Evolutionary conservation across 139 green algal species (phyloP), one percentile per base, ranked within the genome.

Genomic region (Volvox africanus): DNA sequence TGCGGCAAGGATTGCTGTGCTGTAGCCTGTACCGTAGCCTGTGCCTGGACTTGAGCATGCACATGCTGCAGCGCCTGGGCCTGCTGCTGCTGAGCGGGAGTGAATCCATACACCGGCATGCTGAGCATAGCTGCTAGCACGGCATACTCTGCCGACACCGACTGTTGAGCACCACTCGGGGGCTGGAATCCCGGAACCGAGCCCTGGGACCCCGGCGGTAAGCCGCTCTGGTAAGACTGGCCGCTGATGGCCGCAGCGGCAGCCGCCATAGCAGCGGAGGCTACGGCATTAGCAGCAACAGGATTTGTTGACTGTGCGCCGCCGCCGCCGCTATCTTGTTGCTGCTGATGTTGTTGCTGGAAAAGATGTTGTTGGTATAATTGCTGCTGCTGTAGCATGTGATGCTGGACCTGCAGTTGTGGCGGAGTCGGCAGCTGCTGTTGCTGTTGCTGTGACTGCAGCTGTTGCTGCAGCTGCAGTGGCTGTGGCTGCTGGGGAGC

Each of bases 81-180:
- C 82, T 87, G 62, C 24, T 79, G 82, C 35, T 88, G 83, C 67
- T 68, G 35, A 26, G 37, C 16, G 28, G 36, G 69, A 18, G 81
- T 6, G 22, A 33, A n/a, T 28, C 30, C n/a, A 37, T 82, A 89
- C 0, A 19, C 37, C 24, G 85, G 85, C 44, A 82, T 24, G 16
- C 44, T 75, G 0, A 89, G 85, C 85, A 89, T 89, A 9, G 85
- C 85, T 22, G 85, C 85, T 6, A 89, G 37, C 0, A 80, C 85
- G 0, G 85, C 85, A 35, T 61, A 82, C 37, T 89, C 85, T 1
- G 85, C 85, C 5, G 69, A 71, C 20, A 71, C 67, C 36, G 67
- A 24, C 36, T 77, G 67, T 18, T 55, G 55, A n/a, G 61, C 26
- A 20, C 80, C 80, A 1, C 30, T 26, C 16, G 37, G 36, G 18